Evolutionary conservation across 345 rosid species (phyloP).

Genomic region (Syzygium aromaticum): DNA sequence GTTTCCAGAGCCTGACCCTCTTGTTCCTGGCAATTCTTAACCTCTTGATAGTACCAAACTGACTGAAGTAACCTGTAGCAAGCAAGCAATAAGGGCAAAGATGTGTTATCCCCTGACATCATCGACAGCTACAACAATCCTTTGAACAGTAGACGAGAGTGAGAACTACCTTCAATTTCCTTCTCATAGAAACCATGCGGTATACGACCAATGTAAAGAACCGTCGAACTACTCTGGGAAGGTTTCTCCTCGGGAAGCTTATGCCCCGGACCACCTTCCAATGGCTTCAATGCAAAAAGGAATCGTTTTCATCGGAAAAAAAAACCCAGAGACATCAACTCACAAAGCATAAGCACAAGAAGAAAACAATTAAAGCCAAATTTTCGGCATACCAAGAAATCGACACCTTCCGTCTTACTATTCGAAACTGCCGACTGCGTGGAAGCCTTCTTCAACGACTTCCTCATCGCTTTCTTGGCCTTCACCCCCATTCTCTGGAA

Average conservation of each 20-base stretch:
- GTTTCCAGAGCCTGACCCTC: constrained; percentile 36
- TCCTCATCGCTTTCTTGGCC: constrained; percentile 61
- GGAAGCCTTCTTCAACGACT: constrained; percentile 45
- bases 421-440: constrained; percentile 11
- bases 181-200: constrained; percentile 93
- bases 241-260: constrained; percentile 35
- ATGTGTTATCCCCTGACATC: neutral
- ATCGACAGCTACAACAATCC: neutral
- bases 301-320: neutral
- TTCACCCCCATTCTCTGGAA: constrained; percentile 50
- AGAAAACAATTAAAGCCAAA: neutral
- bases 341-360: neutral
- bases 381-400: constrained; percentile 56
- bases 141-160: neutral
- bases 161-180: constrained; percentile 64
- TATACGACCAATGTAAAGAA: constrained; percentile 76
- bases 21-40: constrained; percentile 78
- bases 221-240: constrained; percentile 33
- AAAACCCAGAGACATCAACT: neutral
- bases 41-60: constrained; percentile 79
- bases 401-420: constrained; percentile 28
- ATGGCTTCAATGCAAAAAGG: constrained; percentile 35
- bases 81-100: neutral
- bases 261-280: constrained; percentile 66
- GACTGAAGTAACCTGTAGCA: constrained; percentile 56